Evolutionary conservation across 345 rosid genomes (phyloP).

Genomic region (Citrus maxima): DNA sequence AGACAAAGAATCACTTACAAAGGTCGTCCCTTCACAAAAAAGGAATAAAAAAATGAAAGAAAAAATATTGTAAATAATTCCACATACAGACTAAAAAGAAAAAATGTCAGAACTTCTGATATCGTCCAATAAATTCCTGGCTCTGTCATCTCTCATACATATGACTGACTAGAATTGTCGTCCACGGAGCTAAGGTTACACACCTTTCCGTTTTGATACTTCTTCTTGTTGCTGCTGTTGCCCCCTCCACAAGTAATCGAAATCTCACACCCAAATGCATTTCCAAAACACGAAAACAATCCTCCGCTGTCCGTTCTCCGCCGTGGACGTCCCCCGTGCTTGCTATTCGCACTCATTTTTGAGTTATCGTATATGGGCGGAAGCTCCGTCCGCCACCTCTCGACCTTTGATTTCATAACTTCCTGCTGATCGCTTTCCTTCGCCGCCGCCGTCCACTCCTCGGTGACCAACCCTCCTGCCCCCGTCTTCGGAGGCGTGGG

Average conservation of each 20-base stretch:
- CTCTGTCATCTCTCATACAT: not conserved
- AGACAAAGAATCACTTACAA: too few species aligned
- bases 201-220: constrained; percentile 32
- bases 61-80: not conserved
- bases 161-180: constrained; percentile 28
- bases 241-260: constrained; percentile 81
- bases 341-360: constrained; percentile 18
- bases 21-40: not conserved
- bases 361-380: constrained; percentile 30
- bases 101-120: too few species aligned
- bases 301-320: constrained; percentile 27
- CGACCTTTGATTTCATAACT: constrained; percentile 56
- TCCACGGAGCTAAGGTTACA: constrained; percentile 48
- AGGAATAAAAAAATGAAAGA: not conserved
- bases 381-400: constrained; percentile 64
- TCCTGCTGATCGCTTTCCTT: constrained; percentile 30
- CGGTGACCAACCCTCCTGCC: constrained; percentile 41
- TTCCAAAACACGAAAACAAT: constrained; percentile 83
- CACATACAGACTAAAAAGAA: not conserved
- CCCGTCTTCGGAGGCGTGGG: constrained; percentile 26
- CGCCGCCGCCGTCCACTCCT: constrained; percentile 45
- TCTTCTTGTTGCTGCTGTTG: constrained; percentile 30
- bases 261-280: constrained; percentile 68
- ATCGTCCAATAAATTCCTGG: not conserved
- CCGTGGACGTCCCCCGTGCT: constrained; percentile 7